These are phyloP conservation scores for Claviceps quebecensis DNA, from an alignment of 2,329 filamentous ascomycete species.

Conservation along the genomic window DNA sequence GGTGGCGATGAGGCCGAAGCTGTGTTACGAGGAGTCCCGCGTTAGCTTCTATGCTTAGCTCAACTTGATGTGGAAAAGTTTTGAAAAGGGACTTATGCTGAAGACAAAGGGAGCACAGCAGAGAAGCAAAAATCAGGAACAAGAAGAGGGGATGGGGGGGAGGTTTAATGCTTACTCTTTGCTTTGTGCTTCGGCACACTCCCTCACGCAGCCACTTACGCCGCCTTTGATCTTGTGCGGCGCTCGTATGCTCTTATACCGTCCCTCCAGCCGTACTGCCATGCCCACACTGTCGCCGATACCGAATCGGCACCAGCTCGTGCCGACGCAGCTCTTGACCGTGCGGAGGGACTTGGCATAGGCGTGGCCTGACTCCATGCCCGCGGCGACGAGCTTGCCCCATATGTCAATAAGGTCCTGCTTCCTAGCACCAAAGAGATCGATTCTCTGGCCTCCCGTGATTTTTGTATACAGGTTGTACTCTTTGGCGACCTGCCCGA, in stretches of 20 bases:
- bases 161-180: slow-evolving; percentile 53
- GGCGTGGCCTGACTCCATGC: slow-evolving; percentile 82
- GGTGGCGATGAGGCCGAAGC: slow-evolving; percentile 80
- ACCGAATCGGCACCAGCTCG: slow-evolving; percentile 81
- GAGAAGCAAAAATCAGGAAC: neutral
- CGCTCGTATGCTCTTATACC: slow-evolving; percentile 80
- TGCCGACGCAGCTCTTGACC: slow-evolving; percentile 84
- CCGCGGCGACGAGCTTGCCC: slow-evolving; percentile 64
- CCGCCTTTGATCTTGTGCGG: slow-evolving; percentile 89
- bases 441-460: slow-evolving; percentile 80
- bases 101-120: neutral
- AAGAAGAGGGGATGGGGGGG: too few relatives aligned
- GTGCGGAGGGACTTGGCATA: slow-evolving; percentile 83
- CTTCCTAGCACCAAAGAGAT: slow-evolving; percentile 84
- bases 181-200: slow-evolving; percentile 84
- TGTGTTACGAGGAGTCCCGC: slow-evolving; percentile 14
- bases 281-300: slow-evolving; percentile 84
- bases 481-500: slow-evolving; percentile 72
- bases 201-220: slow-evolving; percentile 80
- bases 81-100: too few relatives aligned
- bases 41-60: neutral
- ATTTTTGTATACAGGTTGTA: slow-evolving; percentile 83
- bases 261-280: slow-evolving; percentile 74
- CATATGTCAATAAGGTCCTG: slow-evolving; percentile 75
- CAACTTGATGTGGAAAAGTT: too few relatives aligned